phyloP scores from a whole-genome alignment of 352 stramenopile species.

The Globisporangium spiculum region DNA sequence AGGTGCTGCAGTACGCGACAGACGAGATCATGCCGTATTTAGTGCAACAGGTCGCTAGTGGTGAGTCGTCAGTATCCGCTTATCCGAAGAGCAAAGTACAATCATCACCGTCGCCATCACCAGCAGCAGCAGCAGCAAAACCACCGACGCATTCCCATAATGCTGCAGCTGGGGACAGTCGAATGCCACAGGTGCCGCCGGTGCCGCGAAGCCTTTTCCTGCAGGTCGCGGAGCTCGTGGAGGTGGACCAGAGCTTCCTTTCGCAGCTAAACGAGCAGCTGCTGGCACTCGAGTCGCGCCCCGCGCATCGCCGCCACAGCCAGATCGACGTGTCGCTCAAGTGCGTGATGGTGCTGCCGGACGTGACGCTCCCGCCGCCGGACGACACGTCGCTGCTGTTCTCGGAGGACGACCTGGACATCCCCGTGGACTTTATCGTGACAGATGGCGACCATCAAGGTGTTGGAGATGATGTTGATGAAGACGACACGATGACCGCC shows the following conservation, averaged over 20 bases:
- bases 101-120: background rate
- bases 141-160: background rate
- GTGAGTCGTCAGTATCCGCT: background rate
- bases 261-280: conserved; percentile 61
- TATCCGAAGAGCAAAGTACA: background rate
- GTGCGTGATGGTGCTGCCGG: conserved; percentile 77
- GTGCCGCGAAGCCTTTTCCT: conserved; percentile 34
- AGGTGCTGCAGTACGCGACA: conserved; percentile 74
- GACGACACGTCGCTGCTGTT: conserved; percentile 42
- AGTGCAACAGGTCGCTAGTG: conserved; percentile 32
- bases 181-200: background rate
- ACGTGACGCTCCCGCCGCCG: conserved; percentile 66
- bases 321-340: conserved; percentile 72
- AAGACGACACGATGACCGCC: conserved; percentile 16
- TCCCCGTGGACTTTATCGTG: conserved; percentile 26
- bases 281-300: conserved; percentile 50
- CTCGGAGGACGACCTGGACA: conserved; percentile 29
- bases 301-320: conserved; percentile 56
- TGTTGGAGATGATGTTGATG: conserved; percentile 19
- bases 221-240: conserved; percentile 70
- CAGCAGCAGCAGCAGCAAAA: background rate
- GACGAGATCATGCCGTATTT: conserved; percentile 73
- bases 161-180: background rate
- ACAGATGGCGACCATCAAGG: conserved; percentile 1
- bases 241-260: conserved; percentile 62